Evolutionary conservation across 768 basidiomycete species (phyloP).

Genomic region (Russula virescens): DNA sequence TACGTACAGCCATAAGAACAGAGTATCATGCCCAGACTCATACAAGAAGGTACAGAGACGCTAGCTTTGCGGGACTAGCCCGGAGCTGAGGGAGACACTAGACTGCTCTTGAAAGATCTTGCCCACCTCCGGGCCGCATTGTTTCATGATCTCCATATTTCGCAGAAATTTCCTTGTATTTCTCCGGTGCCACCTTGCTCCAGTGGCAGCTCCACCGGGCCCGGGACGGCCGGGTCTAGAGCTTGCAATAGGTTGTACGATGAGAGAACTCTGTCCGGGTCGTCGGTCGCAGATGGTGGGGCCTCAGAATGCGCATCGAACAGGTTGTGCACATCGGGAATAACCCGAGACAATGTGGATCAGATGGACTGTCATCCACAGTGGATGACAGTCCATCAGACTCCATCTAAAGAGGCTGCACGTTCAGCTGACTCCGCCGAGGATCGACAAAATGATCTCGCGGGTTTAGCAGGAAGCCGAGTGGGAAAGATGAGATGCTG

Average conservation of each 20-base stretch:
- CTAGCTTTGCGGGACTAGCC: constrained; percentile 34
- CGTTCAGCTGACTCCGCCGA: constrained; percentile 11
- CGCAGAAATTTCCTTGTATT: constrained; percentile 89
- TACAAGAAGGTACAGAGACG: constrained; percentile 5
- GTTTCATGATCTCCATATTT: constrained; percentile 70
- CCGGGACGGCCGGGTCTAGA: constrained; percentile 73
- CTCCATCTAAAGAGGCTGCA: constrained; percentile 24
- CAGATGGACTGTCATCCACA: too few species aligned
- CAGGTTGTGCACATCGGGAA: constrained; percentile 42
- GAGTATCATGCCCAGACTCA: constrained; percentile 61
- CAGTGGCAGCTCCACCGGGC: too few species aligned
- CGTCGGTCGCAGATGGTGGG: constrained; percentile 48
- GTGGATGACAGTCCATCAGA: too few species aligned
- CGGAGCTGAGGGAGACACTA: constrained; percentile 38
- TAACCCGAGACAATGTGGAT: constrained; percentile 40
- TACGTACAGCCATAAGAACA: constrained; percentile 91
- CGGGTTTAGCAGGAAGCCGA: constrained; percentile 42
- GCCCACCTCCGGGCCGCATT: constrained; percentile 57
- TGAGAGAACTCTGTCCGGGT: constrained; percentile 53
- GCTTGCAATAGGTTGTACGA: constrained; percentile 58
- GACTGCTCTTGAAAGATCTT: constrained; percentile 65
- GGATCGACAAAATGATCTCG: neutral
- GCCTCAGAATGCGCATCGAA: constrained; percentile 54
- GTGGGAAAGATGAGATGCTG: constrained; percentile 92
- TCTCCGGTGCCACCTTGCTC: constrained; percentile 90